Evolutionary conservation across 306 rosid genomes (phyloP).

Genomic region (Castanea crenata): DNA sequence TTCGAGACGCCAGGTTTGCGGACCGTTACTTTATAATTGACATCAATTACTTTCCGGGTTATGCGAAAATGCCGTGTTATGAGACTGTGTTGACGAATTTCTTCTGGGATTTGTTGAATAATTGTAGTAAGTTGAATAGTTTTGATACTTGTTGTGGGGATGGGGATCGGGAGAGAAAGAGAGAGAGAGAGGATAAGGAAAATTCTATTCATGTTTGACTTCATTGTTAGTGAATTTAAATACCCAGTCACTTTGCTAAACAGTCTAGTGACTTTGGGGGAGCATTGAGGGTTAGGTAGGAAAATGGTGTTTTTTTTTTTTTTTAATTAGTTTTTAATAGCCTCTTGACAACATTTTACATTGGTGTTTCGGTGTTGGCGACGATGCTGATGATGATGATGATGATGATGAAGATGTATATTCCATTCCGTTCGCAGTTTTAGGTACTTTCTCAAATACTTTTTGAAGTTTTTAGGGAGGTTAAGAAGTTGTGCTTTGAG

Average conservation of each 20-base stretch:
- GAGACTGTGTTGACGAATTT: slow-evolving; percentile 77
- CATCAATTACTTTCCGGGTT: slow-evolving; percentile 94
- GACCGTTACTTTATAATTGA: slow-evolving; percentile 85
- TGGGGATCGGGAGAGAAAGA: slow-evolving; percentile 30
- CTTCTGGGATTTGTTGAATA: slow-evolving; percentile 60
- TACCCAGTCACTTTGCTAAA: slow-evolving; percentile 18
- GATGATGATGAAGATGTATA: slow-evolving; percentile 43
- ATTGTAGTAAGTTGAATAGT: slow-evolving; percentile 27
- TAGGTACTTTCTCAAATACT: slow-evolving; percentile 51
- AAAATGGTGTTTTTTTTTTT: neutral
- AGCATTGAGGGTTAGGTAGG: neutral
- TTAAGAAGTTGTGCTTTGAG: slow-evolving; percentile 55
- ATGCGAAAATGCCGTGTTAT: slow-evolving; percentile 92
- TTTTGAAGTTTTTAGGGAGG: slow-evolving; percentile 41
- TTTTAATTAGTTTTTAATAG: slow-evolving; percentile 35
- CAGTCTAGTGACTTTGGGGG: slow-evolving; percentile 7
- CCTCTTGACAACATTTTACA: slow-evolving; percentile 42
- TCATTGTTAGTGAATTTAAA: neutral
- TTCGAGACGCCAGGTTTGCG: slow-evolving; percentile 66
- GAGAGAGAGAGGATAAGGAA: slow-evolving; percentile 36
- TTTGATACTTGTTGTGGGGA: slow-evolving; percentile 36
- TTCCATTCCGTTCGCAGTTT: slow-evolving; percentile 42
- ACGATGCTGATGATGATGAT: neutral
- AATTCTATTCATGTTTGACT: slow-evolving; percentile 30
- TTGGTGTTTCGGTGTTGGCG: slow-evolving; percentile 22